Evolutionary conservation across 140 eudicot species (phyloP), one percentile per base, ranked within the genome.

Genomic region (Cichorium intybus): DNA sequence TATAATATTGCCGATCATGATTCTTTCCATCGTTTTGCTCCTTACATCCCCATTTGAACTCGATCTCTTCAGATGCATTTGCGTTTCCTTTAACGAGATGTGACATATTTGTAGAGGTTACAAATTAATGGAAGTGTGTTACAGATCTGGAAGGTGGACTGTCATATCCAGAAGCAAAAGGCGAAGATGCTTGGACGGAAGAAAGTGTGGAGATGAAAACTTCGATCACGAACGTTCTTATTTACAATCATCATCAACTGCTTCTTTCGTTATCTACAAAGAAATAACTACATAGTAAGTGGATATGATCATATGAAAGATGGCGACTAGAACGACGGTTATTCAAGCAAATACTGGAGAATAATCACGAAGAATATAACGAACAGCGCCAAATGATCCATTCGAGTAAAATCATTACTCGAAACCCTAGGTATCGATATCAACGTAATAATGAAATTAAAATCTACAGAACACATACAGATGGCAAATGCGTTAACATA

Each of bases 41-140:
- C 70, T 69, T 81, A 10, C 6, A 29, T 16, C 96, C 94, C 96
- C 94, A 88, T 15, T 55, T 39, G 61, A 88, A 88, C 35, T 65
- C 64, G 33, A 66, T 20, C 45, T 46, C 37, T 27, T 57, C 80
- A 29, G 60, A 48, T 69, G 62, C 61, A 1, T 43, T 64, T 18
- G 63, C 51, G 6, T 70, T 56, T 65, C 23, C 66, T 60, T 77
- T 62, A 34, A 2, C 24, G 10, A 35, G 39, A n/a, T 12, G 54
- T 23, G 47, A 50, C 87, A 81, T 78, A 31, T 64, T 71, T 66
- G 63, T 28, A 20, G 45, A 57, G n/a, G n/a, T 56, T 58, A 66
- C 61, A 74, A 48, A 48, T 18, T 14, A 27, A n/a, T 10, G 3
- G 35, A 45, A 29, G 58, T 1, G 16, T 39, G 12, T 39, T 39